Evolutionary conservation across 2,329 filamentous ascomycete species (phyloP), one percentile per base, ranked within the genome.

Genomic region (Penicillium janthinellum): DNA sequence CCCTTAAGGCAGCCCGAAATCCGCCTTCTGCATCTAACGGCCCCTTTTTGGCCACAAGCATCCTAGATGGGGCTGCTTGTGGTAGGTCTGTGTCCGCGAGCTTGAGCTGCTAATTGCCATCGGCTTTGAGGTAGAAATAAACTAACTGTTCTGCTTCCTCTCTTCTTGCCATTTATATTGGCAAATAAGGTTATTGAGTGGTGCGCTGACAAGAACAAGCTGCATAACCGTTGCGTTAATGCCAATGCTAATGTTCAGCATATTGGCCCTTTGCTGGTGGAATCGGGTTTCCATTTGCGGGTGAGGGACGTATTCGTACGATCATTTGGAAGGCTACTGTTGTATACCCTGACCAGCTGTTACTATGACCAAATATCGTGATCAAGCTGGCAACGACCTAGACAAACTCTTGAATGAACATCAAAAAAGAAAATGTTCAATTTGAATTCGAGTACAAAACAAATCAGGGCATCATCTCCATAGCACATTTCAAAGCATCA

Each of bases 221-320:
- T 68, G 31, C 64, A 66, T 17, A 59, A 57, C 35, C 60, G 66
- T 7, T 71, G 69, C 47, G 58, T 54, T 2, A 63, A 59, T 14
- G 68, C 67, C 17, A 63, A 62, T 14, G 66, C 68, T 4, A 64
- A 70, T 39, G 49, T 52, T 22, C 8, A 11, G 28, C 5, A 11
- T 20, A 17, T 17, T 17, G 14, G n/a, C 15, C 11, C 10, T 31
- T 47, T 6, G 8, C 6, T 25, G 15, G 7, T 28, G 15, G 15
- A n/a, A 11, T 31, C 2, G 25, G 2, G 17, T 31, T 6, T 17
- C 8, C 25, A 6, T 10, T 31, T 28, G 15, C 5, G n/a, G 11
- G 8, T n/a, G 31, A 20, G 31, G 17, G 4, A 20, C 17, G 17
- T 17, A 17, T 7, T 5, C 3, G 22, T 35, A 49, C n/a, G 31